These are phyloP conservation scores for Pseudozyma tsukubaensis DNA, from an alignment of 1,284 basidiomycete genomes.

Conservation along the genomic window DNA sequence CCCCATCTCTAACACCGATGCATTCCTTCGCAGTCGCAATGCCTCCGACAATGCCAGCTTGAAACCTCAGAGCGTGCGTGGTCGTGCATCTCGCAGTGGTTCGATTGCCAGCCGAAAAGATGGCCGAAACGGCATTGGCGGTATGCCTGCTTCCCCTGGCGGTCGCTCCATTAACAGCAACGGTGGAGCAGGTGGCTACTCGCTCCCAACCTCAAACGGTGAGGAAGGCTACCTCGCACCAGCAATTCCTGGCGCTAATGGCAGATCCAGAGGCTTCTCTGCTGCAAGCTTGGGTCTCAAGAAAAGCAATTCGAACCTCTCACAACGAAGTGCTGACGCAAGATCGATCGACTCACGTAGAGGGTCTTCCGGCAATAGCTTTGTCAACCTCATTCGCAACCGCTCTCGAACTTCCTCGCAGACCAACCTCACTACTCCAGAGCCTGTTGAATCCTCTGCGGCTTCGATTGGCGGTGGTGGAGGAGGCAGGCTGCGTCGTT, in stretches of 20 bases:
- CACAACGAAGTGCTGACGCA: conserved; percentile 27
- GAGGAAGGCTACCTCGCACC: conserved; percentile 29
- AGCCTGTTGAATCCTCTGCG: conserved; percentile 9
- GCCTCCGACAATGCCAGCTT: not conserved
- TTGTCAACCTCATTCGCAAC: conserved; percentile 39
- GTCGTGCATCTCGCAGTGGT: conserved; percentile 22
- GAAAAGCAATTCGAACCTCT: conserved; percentile 51
- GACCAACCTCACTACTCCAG: conserved; percentile 37
- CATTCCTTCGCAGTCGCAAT: conserved; percentile 31
- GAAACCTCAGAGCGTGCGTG: conserved; percentile 16
- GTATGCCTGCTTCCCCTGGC: conserved; percentile 10
- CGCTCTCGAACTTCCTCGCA: conserved; percentile 43
- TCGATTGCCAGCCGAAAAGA: conserved; percentile 25
- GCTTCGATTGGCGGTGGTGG: not conserved
- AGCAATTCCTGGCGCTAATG: conserved; percentile 9
- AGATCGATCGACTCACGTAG: conserved; percentile 47
- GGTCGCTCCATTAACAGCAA: conserved; percentile 6
- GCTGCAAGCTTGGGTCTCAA: conserved; percentile 36
- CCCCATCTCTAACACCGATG: conserved; percentile 51
- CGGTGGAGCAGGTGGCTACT: not conserved
- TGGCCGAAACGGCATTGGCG: not conserved
- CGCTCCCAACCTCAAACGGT: not conserved
- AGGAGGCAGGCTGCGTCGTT: conserved; percentile 24
- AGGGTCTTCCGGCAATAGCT: conserved; percentile 35
- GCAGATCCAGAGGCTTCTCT: conserved; percentile 16